phyloP scores from a whole-genome alignment of 805 yeast species.

The Saccharomyces mikatae region DNA sequence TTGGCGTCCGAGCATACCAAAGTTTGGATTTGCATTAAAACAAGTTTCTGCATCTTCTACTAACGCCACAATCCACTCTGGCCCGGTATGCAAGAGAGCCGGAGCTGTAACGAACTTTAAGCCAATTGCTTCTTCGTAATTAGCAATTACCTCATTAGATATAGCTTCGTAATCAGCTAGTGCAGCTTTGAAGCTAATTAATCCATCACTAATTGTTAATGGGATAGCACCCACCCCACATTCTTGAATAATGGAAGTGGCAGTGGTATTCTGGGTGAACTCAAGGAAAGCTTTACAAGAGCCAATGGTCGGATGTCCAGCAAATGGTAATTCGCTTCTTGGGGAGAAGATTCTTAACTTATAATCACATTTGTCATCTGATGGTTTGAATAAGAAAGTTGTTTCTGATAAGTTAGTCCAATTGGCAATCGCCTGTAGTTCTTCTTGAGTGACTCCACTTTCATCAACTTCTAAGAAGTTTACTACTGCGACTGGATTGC shows the following conservation, averaged over 20 bases:
- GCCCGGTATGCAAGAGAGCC: constrained; percentile 36
- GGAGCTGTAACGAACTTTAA: constrained; percentile 17
- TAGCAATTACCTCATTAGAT: constrained; percentile 3
- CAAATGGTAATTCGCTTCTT: constrained; percentile 44
- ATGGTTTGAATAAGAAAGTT: constrained; percentile 41
- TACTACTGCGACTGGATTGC: constrained; percentile 50
- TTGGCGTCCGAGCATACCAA: constrained; percentile 15
- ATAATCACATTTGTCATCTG: constrained; percentile 37
- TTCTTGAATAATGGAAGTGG: constrained; percentile 34
- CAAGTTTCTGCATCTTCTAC: constrained; percentile 31
- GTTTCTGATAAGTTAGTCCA: constrained; percentile 60
- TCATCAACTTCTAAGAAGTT: constrained; percentile 17
- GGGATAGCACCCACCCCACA: constrained; percentile 40
- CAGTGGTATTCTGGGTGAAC: constrained; percentile 22
- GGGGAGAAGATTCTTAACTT: constrained; percentile 44
- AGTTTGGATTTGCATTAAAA: constrained; percentile 30
- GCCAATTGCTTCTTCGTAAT: constrained; percentile 8
- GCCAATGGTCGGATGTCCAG: constrained; percentile 60
- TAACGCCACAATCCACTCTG: constrained; percentile 37
- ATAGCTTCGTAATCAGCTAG: constrained; percentile 12
- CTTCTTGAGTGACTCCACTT: constrained; percentile 28
- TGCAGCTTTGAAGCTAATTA: constrained; percentile 27
- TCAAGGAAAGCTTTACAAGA: constrained; percentile 41
- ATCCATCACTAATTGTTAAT: constrained; percentile 21
- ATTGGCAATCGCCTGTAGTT: constrained; percentile 42